A percentile compares a stretch with the other conserved stretches of the same genome.
These are phyloP conservation scores for Fusarium tjaetaba DNA, from an alignment of 2,329 filamentous ascomycete species.

Conservation along the genomic window DNA sequence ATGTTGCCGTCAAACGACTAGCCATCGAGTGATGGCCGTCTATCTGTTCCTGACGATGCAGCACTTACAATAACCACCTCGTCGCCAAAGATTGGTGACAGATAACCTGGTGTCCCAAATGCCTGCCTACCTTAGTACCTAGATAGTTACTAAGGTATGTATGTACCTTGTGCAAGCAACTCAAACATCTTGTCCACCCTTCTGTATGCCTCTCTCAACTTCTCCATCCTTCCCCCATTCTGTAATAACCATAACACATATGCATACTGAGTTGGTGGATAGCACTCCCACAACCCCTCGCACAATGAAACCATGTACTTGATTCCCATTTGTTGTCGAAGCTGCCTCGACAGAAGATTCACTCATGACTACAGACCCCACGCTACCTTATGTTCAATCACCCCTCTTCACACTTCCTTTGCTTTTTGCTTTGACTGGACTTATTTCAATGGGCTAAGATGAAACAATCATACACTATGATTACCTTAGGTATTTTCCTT, in stretches of 20 bases:
- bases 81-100: background rate
- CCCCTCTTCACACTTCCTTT: background rate
- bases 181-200: background rate
- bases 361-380: background rate
- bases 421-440: background rate
- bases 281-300: conserved; percentile 9
- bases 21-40: background rate
- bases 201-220: background rate
- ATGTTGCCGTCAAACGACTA: background rate
- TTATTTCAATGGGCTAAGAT: background rate
- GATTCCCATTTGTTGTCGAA: background rate
- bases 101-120: background rate
- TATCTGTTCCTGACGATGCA: background rate
- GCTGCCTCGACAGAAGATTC: background rate
- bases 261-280: conserved; percentile 31
- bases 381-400: background rate
- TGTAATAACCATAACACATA: conserved; percentile 39
- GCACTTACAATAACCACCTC: background rate
- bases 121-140: background rate
- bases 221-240: background rate
- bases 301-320: conserved; percentile 5
- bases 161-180: background rate
- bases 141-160: too few species aligned
- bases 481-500: background rate
- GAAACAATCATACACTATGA: background rate